These are phyloP conservation scores for Letharia columbiana DNA, from an alignment of 495 filamentous ascomycete species.

Conservation along the genomic window DNA sequence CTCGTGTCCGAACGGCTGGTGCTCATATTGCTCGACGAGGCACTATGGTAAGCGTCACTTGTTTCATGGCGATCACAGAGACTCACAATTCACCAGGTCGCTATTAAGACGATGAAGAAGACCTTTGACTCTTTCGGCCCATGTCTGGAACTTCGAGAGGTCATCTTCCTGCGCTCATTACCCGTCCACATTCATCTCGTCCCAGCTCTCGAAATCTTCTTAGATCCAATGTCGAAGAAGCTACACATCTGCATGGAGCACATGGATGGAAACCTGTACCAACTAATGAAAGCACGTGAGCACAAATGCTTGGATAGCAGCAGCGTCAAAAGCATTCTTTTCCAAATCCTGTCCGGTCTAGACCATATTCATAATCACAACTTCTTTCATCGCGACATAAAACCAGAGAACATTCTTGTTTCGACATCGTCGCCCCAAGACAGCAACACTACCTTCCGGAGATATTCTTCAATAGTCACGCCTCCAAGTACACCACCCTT, in stretches of 20 bases:
- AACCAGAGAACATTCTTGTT: constrained; percentile 97
- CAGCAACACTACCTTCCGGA: constrained; percentile 65
- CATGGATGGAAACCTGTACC: constrained; percentile 99
- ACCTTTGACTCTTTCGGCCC: constrained; percentile 85
- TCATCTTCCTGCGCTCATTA: constrained; percentile 87
- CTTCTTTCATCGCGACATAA: constrained; percentile 99
- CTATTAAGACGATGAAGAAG: constrained; percentile 99
- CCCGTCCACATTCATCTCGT: constrained; percentile 86
- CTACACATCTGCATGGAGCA: constrained; percentile 99
- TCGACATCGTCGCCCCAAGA: constrained; percentile 84
- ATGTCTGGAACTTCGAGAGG: constrained; percentile 88
- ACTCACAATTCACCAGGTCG: constrained; percentile 57
- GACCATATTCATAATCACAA: constrained; percentile 95
- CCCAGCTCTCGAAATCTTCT: constrained; percentile 95
- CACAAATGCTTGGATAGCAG: constrained; percentile 83
- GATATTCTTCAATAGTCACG: constrained; percentile 89
- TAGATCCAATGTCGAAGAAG: constrained; percentile 90
- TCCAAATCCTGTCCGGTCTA: constrained; percentile 90
- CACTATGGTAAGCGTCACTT: constrained; percentile 64
- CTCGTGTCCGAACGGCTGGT: constrained; percentile 81
- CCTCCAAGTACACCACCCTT: constrained; percentile 87
- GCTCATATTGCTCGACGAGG: constrained; percentile 81
- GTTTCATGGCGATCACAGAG: constrained; percentile 5
- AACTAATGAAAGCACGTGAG: constrained; percentile 96
- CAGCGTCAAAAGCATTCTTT: constrained; percentile 95